Conservation (phyloP, 805 yeast genomes). For the Nakazawaea wyomingensis region DNA sequence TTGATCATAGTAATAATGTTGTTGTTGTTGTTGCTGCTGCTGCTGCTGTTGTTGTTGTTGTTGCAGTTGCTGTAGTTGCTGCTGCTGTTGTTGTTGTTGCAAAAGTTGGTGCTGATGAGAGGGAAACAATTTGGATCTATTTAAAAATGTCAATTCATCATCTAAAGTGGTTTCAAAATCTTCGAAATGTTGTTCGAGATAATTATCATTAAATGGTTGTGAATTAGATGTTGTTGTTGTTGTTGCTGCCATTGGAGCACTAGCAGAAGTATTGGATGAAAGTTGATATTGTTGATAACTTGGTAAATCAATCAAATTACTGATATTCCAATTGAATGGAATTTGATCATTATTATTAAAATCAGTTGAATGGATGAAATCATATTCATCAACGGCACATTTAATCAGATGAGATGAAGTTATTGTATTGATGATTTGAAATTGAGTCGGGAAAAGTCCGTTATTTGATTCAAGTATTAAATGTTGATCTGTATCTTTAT, state of each 20-base stretch:
- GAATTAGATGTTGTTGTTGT: neutral
- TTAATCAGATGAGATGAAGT: constrained; percentile 1
- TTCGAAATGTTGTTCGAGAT: neutral
- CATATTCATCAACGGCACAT: constrained; percentile 14
- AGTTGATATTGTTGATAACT: neutral
- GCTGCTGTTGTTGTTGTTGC: neutral
- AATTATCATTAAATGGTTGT: neutral
- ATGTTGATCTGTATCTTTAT: neutral
- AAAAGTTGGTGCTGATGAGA: neutral
- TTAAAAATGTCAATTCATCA: constrained; percentile 15
- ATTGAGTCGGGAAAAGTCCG: neutral
- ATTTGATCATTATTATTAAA: constrained; percentile 1
- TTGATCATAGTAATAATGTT: neutral
- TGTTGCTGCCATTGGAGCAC: no score
- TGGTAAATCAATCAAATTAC: constrained; percentile 5
- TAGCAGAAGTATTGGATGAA: neutral
- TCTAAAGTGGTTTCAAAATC: constrained; percentile 9
- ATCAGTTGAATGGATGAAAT: constrained; percentile 6
- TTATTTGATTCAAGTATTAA: no score
- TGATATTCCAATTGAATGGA: constrained; percentile 12
- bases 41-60: neutral
- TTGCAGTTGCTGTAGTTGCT: constrained; percentile 2
- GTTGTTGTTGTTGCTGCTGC: neutral
- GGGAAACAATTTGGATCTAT: constrained; percentile 11
- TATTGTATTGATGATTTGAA: neutral